Base-by-base conservation (phyloP, 73 alveolate genomes). In the Symbiodinium pilosum region DNA sequence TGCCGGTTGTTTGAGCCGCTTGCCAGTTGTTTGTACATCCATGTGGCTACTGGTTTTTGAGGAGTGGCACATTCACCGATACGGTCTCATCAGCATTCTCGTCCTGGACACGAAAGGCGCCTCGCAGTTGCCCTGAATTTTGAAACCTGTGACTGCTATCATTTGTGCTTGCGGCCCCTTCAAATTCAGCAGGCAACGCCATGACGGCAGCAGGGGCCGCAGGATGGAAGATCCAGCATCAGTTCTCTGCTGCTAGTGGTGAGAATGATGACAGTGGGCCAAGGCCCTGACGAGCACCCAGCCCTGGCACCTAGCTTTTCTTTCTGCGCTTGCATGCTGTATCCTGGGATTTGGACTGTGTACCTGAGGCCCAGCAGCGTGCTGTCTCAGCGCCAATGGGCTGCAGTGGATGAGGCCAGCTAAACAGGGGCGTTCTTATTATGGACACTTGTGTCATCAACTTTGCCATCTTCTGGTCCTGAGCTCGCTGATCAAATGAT, bases 11-110 rank as follows among this genome's bases (percentile, higher is more conserved):
- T n/a, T n/a, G n/a, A n/a, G n/a, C n/a, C n/a, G n/a, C n/a, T n/a
- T n/a, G n/a, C n/a, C n/a, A n/a, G n/a, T n/a, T n/a, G n/a, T n/a
- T n/a, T n/a, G n/a, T n/a, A n/a, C n/a, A n/a, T n/a, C n/a, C n/a
- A n/a, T n/a, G n/a, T n/a, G n/a, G n/a, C n/a, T 47, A 47, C 59
- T 9, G 75, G 26, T 56, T 30, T 56, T 30, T 56, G 75, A 83
- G 93, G 94, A 87, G 94, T 87, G 94, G 94, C 94, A 87, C 18
- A 87, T 87, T 64, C 94, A 87, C 28, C 94, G 94, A 51, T 87
- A 87, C n/a, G 94, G 94, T 5, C 43, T 39, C 43, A 39, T 56
- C 85, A 87, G 85, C 68, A 87, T 87, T 64, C 26, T 87, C 68
- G 94, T 87, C 34, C 24, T 87, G 84, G 94, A 87, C 84, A 87